Evolutionary conservation across 495 filamentous ascomycete genomes (phyloP).

Genomic region (Annulohypoxylon moriforme): DNA sequence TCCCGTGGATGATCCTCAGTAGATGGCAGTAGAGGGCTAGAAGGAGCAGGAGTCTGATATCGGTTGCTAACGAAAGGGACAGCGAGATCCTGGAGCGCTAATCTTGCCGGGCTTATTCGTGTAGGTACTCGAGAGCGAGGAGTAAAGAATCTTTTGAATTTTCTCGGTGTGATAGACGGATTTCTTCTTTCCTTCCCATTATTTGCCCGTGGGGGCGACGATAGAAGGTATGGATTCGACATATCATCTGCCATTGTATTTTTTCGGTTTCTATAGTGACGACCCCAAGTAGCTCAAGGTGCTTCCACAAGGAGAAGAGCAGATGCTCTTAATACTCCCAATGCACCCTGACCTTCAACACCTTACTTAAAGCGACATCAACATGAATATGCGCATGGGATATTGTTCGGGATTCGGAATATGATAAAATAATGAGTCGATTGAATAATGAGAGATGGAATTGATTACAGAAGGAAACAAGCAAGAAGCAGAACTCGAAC

Average conservation of each 20-base stretch:
- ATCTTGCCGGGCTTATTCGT: conserved; percentile 65
- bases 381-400: background rate
- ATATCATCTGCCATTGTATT: conserved; percentile 23
- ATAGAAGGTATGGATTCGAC: conserved; percentile 44
- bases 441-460: conserved; percentile 17
- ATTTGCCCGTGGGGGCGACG: conserved; percentile 53
- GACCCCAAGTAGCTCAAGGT: background rate
- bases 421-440: conserved; percentile 10
- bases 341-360: conserved; percentile 13
- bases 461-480: conserved; percentile 1
- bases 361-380: conserved; percentile 2
- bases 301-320: conserved; percentile 11
- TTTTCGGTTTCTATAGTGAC: conserved; percentile 21
- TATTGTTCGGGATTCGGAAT: background rate
- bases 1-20: conserved; percentile 48
- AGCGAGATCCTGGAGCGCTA: conserved; percentile 77
- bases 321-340: conserved; percentile 11
- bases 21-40: conserved; percentile 57
- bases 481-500: background rate
- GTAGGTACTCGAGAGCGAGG: conserved; percentile 64
- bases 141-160: conserved; percentile 86
- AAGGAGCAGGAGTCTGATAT: conserved; percentile 55
- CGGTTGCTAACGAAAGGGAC: conserved; percentile 69
- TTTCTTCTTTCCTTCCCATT: conserved; percentile 59
- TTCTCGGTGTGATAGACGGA: conserved; percentile 74